Conservation (phyloP, 495 filamentous ascomycete genomes). For the Amorphotheca resinae region DNA sequence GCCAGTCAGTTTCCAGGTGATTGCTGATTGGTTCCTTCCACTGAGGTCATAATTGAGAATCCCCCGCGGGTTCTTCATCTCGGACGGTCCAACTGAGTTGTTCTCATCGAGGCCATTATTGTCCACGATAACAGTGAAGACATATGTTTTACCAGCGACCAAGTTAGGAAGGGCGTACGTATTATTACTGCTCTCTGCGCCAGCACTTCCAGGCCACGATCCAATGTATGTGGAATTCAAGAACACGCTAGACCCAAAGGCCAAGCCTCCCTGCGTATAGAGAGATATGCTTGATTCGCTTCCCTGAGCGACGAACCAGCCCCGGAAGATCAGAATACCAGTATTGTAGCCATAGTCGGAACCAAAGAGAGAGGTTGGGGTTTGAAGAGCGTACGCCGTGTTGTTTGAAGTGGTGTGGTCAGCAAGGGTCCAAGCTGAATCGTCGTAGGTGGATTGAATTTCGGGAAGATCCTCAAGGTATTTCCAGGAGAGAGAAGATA, state of each 20-base stretch:
- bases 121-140: constrained; percentile 61
- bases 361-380: constrained; percentile 51
- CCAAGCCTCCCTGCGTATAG: constrained; percentile 48
- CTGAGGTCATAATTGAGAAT: constrained; percentile 26
- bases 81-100: constrained; percentile 42
- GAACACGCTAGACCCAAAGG: constrained; percentile 38
- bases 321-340: constrained; percentile 56
- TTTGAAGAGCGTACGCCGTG: constrained; percentile 36
- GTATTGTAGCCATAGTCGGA: constrained; percentile 67
- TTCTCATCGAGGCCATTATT: constrained; percentile 61
- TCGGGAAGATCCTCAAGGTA: constrained; percentile 62
- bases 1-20: constrained; percentile 68
- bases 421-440: constrained; percentile 51
- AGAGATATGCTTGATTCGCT: constrained; percentile 43
- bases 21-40: constrained; percentile 27
- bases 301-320: constrained; percentile 56
- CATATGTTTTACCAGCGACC: constrained; percentile 38
- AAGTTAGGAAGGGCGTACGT: constrained; percentile 48
- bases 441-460: constrained; percentile 48
- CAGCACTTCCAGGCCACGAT: constrained; percentile 41
- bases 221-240: constrained; percentile 41
- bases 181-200: constrained; percentile 28
- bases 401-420: constrained; percentile 42
- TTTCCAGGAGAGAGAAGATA: constrained; percentile 53
- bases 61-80: constrained; percentile 59